Conservation (phyloP, 2,329 filamentous ascomycete genomes). For the Trichoderma sp. region DNA sequence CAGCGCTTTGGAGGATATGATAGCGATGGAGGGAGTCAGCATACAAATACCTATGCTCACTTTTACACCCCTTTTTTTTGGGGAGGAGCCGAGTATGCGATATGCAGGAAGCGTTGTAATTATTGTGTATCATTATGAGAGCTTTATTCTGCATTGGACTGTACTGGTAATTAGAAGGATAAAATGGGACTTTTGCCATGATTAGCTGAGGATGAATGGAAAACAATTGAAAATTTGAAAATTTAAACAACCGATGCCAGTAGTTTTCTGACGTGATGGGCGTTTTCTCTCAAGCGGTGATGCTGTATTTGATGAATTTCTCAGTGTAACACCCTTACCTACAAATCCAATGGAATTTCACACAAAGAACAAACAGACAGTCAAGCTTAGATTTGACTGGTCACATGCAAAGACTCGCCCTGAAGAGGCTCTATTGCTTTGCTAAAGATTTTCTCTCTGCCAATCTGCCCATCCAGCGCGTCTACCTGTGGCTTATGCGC, state of each 20-base stretch:
- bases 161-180: conserved; percentile 26
- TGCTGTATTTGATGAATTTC: neutral
- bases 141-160: conserved; percentile 26
- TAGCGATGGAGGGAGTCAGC: conserved; percentile 19
- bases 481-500: conserved; percentile 5
- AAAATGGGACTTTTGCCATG: conserved; percentile 18
- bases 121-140: conserved; percentile 27
- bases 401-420: too few relatives aligned
- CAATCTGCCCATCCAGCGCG: neutral
- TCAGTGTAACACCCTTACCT: too few relatives aligned
- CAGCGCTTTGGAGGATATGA: conserved; percentile 20
- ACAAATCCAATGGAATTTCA: too few relatives aligned
- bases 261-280: neutral
- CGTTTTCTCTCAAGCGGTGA: neutral
- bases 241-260: neutral
- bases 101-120: conserved; percentile 18
- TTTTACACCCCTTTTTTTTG: neutral
- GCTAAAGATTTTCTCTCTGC: neutral
- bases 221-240: conserved; percentile 2
- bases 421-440: too few relatives aligned
- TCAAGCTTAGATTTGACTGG: too few relatives aligned
- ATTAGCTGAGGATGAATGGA: conserved; percentile 25
- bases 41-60: neutral
- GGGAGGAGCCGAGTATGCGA: neutral
- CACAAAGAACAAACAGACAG: too few relatives aligned